Evolutionary conservation across 1,284 basidiomycete species (phyloP).

Genomic region (Phellinidium pouzarii): DNA sequence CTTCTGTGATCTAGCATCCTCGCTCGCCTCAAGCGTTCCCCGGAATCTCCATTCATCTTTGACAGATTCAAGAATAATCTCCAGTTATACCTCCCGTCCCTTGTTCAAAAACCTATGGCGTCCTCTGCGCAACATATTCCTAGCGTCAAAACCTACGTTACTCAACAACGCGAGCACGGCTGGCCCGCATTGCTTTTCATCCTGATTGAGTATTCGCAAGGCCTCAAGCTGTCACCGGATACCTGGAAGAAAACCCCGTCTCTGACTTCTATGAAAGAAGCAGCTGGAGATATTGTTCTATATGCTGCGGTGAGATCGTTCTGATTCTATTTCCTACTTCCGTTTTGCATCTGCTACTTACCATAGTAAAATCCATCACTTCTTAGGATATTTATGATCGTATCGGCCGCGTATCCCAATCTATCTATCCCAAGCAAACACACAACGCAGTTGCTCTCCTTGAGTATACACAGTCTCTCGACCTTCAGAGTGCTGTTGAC

Average conservation of each 20-base stretch:
- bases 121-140: background rate
- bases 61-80: slow-evolving; percentile 3
- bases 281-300: slow-evolving; percentile 7
- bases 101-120: background rate
- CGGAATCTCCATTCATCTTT: background rate
- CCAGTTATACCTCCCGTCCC: background rate
- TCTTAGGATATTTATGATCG: slow-evolving; percentile 11
- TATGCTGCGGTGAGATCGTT: slow-evolving; percentile 3
- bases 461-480: background rate
- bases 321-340: background rate
- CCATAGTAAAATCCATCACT: background rate
- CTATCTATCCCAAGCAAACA: background rate
- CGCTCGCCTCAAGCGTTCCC: slow-evolving; percentile 3
- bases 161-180: background rate
- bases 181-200: slow-evolving; percentile 10
- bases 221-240: background rate
- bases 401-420: background rate
- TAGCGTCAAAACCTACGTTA: background rate
- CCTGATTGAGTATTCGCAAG: slow-evolving; percentile 11
- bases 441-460: slow-evolving; percentile 5
- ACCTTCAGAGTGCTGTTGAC: background rate
- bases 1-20: slow-evolving; percentile 7
- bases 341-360: background rate
- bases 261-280: background rate
- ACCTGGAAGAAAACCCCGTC: background rate